A percentile compares a stretch with the other conserved stretches of the same genome.
Evolutionary conservation across 2,329 filamentous ascomycete genomes (phyloP).

Genomic region (Exophiala alcalophila): DNA sequence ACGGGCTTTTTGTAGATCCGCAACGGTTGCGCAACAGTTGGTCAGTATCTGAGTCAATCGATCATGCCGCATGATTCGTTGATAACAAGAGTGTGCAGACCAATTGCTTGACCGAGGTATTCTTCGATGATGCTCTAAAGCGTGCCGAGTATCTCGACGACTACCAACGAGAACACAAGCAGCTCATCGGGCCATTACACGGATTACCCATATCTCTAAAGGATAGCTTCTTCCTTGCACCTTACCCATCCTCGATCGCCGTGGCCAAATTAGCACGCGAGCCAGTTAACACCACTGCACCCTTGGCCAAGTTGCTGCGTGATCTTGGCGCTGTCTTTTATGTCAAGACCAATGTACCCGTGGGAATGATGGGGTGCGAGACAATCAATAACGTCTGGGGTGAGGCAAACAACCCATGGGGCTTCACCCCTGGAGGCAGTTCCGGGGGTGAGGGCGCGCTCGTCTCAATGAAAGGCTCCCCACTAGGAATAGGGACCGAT

Average conservation of each 20-base stretch:
- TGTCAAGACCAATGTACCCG: slow-evolving; percentile 58
- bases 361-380: slow-evolving; percentile 68
- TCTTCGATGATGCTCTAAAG: slow-evolving; percentile 49
- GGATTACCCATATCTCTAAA: slow-evolving; percentile 57
- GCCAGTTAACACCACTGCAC: slow-evolving; percentile 10
- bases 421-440: slow-evolving; percentile 63
- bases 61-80: neutral
- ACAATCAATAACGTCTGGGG: slow-evolving; percentile 65
- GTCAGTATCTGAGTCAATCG: neutral
- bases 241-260: slow-evolving; percentile 23
- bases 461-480: slow-evolving; percentile 57
- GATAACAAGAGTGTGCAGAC: slow-evolving; percentile 2
- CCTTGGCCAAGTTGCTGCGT: slow-evolving; percentile 39
- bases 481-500: slow-evolving; percentile 62
- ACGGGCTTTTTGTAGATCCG: slow-evolving; percentile 8
- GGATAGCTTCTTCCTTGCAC: too few species aligned
- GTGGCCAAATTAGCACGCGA: too few species aligned
- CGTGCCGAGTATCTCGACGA: slow-evolving; percentile 48
- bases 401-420: slow-evolving; percentile 60
- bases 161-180: slow-evolving; percentile 38
- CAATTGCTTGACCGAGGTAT: slow-evolving; percentile 50
- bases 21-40: slow-evolving; percentile 9
- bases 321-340: slow-evolving; percentile 54
- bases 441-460: slow-evolving; percentile 67
- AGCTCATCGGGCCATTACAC: slow-evolving; percentile 56